A percentile compares a stretch with the other conserved stretches of the same genome.
These are phyloP conservation scores for Naganishia kalamii DNA, from an alignment of 768 basidiomycete genomes.

Conservation along the genomic window DNA sequence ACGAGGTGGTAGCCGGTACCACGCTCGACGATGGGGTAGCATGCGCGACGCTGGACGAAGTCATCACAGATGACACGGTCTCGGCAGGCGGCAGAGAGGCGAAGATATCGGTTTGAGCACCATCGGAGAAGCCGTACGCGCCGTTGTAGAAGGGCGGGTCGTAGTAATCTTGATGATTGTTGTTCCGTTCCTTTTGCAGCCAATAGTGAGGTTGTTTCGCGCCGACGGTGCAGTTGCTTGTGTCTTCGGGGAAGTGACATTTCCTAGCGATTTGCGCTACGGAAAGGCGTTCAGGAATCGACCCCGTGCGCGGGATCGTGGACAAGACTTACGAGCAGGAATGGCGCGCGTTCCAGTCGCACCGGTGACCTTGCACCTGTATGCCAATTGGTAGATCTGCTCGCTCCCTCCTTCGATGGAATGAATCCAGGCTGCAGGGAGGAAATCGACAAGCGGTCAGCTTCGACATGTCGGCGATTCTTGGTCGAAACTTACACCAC, in stretches of 20 bases:
- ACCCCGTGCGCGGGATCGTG: not conserved
- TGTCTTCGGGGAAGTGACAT: slow-evolving; percentile 38
- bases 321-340: slow-evolving; percentile 33
- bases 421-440: slow-evolving; percentile 35
- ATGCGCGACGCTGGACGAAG: not conserved
- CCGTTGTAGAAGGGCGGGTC: slow-evolving; percentile 45
- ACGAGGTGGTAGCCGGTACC: not conserved
- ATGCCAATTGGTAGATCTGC: slow-evolving; percentile 38
- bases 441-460: not conserved
- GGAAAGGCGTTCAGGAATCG: not conserved
- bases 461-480: not conserved
- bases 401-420: slow-evolving; percentile 31
- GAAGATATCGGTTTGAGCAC: slow-evolving; percentile 45
- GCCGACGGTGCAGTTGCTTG: slow-evolving; percentile 41
- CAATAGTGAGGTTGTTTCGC: slow-evolving; percentile 45
- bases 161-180: slow-evolving; percentile 36
- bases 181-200: slow-evolving; percentile 38
- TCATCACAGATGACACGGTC: not conserved
- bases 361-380: slow-evolving; percentile 41
- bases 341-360: slow-evolving; percentile 33
- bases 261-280: slow-evolving; percentile 40
- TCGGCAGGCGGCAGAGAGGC: slow-evolving; percentile 12
- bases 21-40: not conserved
- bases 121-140: slow-evolving; percentile 43
- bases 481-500: slow-evolving; percentile 28